Evolutionary conservation across 805 yeast species (phyloP).

Genomic region (Candida railenensis): DNA sequence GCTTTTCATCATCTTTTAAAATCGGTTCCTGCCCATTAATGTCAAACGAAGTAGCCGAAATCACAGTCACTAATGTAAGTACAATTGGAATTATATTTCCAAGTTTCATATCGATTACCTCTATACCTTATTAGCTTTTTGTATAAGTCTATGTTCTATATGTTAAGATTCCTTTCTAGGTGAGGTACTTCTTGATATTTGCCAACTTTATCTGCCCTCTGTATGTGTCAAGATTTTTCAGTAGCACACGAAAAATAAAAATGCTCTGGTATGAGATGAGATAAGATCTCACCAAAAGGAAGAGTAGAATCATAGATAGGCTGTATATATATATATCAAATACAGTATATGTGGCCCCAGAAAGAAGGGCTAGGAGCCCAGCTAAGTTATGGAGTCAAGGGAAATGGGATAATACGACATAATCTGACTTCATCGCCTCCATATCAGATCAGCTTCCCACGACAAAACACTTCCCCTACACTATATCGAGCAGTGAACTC

Average conservation of each 20-base stretch:
- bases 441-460: not conserved
- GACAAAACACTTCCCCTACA: not conserved
- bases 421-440: not conserved
- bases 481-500: not conserved
- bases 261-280: not conserved
- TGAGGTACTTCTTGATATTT: no score
- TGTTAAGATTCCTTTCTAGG: no score
- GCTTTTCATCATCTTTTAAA: not conserved
- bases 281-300: not conserved
- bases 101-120: slow-evolving; percentile 7
- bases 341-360: slow-evolving; percentile 40
- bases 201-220: slow-evolving; percentile 7
- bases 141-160: not conserved
- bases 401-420: slow-evolving; percentile 21
- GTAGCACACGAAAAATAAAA: not conserved
- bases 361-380: slow-evolving; percentile 35
- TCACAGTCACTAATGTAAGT: not conserved
- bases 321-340: no score
- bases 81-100: not conserved
- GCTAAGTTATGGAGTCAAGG: slow-evolving; percentile 44
- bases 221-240: slow-evolving; percentile 58
- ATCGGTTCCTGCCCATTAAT: not conserved
- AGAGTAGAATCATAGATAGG: no score
- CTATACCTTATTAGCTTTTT: no score
- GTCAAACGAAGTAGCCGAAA: not conserved